Conservation (phyloP, 169 alveolate species). For the Babesia ovata region DNA sequence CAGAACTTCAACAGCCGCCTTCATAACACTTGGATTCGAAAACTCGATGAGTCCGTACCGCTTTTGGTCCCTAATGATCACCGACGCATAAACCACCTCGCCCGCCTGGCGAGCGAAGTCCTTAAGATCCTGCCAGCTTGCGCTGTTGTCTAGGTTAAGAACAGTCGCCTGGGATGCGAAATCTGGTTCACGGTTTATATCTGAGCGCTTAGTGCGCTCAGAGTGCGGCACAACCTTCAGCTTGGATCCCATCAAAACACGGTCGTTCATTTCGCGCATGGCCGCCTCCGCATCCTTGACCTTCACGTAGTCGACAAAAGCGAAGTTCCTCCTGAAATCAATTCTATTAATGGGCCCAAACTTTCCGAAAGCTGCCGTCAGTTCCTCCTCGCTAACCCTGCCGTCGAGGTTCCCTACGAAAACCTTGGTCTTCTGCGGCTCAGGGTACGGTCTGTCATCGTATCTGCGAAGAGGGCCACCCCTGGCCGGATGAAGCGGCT, state of each 20-base stretch:
- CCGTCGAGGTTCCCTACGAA: slow-evolving; percentile 84
- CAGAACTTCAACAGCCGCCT: slow-evolving; percentile 75
- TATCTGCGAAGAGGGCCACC: slow-evolving; percentile 18
- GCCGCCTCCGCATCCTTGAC: slow-evolving; percentile 72
- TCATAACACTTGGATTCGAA: slow-evolving; percentile 72
- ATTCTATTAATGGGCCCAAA: slow-evolving; percentile 79
- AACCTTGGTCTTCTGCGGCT: slow-evolving; percentile 71
- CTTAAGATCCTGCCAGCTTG: slow-evolving; percentile 85
- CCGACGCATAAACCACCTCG: slow-evolving; percentile 80
- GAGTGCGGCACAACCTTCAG: slow-evolving; percentile 80
- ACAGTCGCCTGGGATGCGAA: slow-evolving; percentile 74
- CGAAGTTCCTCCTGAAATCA: slow-evolving; percentile 81
- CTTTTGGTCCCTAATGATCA: slow-evolving; percentile 72
- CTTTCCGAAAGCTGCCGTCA: slow-evolving; percentile 73
- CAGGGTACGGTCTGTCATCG: slow-evolving; percentile 22
- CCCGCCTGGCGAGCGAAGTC: slow-evolving; percentile 86
- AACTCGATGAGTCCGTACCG: slow-evolving; percentile 82
- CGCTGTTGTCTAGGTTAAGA: slow-evolving; percentile 80
- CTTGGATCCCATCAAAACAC: slow-evolving; percentile 66
- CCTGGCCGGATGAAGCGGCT: background rate
- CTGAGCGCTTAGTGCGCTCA: slow-evolving; percentile 57
- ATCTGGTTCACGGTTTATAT: slow-evolving; percentile 57
- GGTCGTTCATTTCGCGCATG: slow-evolving; percentile 71
- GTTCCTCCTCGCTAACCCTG: slow-evolving; percentile 81
- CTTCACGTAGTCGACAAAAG: slow-evolving; percentile 80